Evolutionary conservation across 495 filamentous ascomycete species (phyloP), one percentile per base, ranked within the genome.

Genomic region (Cetradonia linearis): DNA sequence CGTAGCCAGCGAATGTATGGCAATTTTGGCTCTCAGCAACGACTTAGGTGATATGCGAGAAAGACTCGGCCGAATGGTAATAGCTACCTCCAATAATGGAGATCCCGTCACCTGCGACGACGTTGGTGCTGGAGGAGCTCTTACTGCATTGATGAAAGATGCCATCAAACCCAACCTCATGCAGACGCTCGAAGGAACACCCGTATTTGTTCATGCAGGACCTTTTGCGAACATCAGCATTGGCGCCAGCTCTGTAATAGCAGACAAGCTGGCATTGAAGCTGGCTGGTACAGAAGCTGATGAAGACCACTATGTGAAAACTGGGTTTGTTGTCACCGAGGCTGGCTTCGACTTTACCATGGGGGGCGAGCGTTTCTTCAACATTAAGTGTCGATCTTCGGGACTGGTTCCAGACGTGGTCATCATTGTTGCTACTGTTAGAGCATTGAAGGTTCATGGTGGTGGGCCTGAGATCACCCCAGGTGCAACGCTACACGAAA

Each of bases 321-420:
- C 86, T 16, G 93, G 93, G 9, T 96, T 93, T 60, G 91, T 95
- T n/a, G 85, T 98, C 55, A 98, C 93, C 11, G 93, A 98, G 73
- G 92, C 93, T 49, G 93, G 93, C 10, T 98, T 98, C 72, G 93
- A 98, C 72, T 98, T 98, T 75, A 96, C 93, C 55, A 98, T 98
- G 93, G 93, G 93, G 61, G 93, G 93, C 56, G 93, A 98, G 79
- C 86, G 93, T 33, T 98, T 98, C 80, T 96, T 98, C 84, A 96
- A 98, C 75, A 97, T 98, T 76, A 98, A 98, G 80, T 97, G 93
- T 77, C 86, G 93, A 49, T 89, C 89, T 34, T 95, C 90, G 18
- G 93, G 93, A 23, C 80, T 98, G 42, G 84, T 87, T 1, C 93
- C 93, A 9, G 93, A 98, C 68, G 86, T 88, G 4, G 91, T 96